Evolutionary conservation across 1,284 basidiomycete species (phyloP), one percentile per base, ranked within the genome.

Genomic region (Cryptococcus hybrid): DNA sequence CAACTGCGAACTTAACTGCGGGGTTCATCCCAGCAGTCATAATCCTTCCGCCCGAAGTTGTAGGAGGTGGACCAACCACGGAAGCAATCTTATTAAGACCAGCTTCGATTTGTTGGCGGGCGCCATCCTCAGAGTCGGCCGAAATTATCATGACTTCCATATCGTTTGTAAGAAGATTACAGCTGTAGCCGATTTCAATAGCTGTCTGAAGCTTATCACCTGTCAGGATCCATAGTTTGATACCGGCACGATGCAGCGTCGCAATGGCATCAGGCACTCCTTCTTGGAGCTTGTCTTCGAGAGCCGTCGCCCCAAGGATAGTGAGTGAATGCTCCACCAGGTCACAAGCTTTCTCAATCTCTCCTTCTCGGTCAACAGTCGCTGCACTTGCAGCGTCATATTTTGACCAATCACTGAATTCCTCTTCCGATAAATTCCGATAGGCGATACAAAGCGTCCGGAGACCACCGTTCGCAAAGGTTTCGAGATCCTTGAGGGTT

Each of bases 181-280:
- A 96, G 67, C 88, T 87, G 83, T 92, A 93, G 36, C 88, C 88
- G 59, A 98, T 98, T 75, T 98, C 94, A 71, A 98, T 97, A 15
- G 94, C 94, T 3, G 94, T 98, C 78, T 98, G 94, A 1, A 97
- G 83, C 78, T 98, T 98, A 80, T 98, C 94, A 51, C 93, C 93
- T 85, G 74, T 68, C 7, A 73, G 56, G 43, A 74, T 72, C 94
- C 95, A 99, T 2, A 99, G 79, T 79, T 97, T 98, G 81, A 99
- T 97, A 7, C 94, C 94, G 0, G 94, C 95, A 45, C 84, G 82
- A 71, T 97, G 94, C 15, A 99, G 81, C 58, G 84, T 89, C 66
- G 92, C 92, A 66, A 99, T 98, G 0, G 95, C 89, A 60, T 96
- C 93, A 0, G 95, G 95, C 1, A 99, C 94, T 35, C 95, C 94